A percentile compares a stretch with the other conserved stretches of the same genome.
These are phyloP conservation scores for Abrus precatorius DNA, from an alignment of 306 rosid species.

Conservation along the genomic window DNA sequence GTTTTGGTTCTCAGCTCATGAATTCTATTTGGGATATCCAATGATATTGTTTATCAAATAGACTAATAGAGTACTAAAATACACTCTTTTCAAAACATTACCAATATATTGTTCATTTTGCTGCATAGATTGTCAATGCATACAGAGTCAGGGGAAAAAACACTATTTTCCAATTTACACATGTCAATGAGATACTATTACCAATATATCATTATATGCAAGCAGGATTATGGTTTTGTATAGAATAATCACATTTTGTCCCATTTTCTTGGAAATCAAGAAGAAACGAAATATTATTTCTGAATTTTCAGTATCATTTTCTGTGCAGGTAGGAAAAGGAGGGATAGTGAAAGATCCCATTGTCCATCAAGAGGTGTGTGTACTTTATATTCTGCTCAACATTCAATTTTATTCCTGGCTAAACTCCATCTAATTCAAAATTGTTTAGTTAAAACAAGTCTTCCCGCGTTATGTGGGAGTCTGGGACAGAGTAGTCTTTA, in stretches of 20 bases:
- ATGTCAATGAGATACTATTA: background rate
- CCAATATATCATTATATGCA: constrained; percentile 3
- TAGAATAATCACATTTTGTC: constrained; percentile 39
- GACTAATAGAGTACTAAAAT: background rate
- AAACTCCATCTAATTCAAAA: background rate
- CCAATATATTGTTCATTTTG: background rate
- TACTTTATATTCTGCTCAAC: background rate
- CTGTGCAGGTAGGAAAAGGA: constrained; percentile 63
- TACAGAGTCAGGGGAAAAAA: background rate
- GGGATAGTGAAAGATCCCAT: constrained; percentile 67
- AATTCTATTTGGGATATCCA: background rate
- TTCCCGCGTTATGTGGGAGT: background rate
- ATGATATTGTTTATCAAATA: background rate
- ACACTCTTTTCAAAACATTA: background rate
- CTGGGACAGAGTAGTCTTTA: background rate
- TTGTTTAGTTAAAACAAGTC: background rate
- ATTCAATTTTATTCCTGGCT: background rate
- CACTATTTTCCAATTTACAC: background rate
- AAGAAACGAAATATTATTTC: constrained; percentile 18
- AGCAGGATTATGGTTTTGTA: constrained; percentile 1
- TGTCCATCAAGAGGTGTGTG: constrained; percentile 64
- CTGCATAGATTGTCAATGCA: background rate
- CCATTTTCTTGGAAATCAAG: constrained; percentile 26
- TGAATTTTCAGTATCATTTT: constrained; percentile 21
- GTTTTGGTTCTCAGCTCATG: background rate